Evolutionary conservation across 208 protist genomes (phyloP).

Genomic region (Crithidia fasciculata): DNA sequence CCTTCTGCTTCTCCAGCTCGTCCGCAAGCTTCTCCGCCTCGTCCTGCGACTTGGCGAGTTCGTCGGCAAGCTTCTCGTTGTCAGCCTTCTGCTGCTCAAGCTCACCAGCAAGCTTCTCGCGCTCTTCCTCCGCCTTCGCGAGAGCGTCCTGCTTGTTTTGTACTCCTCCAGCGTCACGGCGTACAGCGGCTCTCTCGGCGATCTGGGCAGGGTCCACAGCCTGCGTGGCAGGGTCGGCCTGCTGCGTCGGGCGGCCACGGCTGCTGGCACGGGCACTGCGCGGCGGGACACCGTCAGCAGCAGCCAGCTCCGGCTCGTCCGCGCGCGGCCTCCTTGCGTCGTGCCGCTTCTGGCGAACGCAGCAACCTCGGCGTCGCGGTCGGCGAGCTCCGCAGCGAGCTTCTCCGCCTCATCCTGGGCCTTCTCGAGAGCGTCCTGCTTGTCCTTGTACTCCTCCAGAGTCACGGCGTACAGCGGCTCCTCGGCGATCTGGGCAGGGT

Average conservation of each 20-base stretch:
- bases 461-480: constrained; percentile 1
- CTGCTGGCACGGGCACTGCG: constrained; percentile 5
- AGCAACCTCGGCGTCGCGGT: background rate
- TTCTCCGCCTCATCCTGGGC: constrained; percentile 3
- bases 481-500: constrained; percentile 5
- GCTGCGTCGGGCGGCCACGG: background rate
- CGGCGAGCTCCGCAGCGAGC: background rate
- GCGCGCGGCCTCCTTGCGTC: background rate
- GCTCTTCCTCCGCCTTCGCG: no score
- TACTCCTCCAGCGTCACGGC: constrained; percentile 1
- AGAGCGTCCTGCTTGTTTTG: constrained; percentile 10
- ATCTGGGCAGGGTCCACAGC: constrained; percentile 3
- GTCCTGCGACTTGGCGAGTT: background rate
- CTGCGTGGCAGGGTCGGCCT: background rate
- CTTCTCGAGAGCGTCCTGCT: constrained; percentile 6
- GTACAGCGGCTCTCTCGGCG: constrained; percentile 4
- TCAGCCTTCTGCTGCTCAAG: no score
- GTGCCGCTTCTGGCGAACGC: background rate
- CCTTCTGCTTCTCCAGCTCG: background rate
- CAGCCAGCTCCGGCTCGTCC: background rate
- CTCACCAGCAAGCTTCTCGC: no score
- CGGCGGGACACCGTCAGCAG: background rate
- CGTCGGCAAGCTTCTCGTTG: no score
- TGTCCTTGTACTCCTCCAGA: constrained; percentile 11
- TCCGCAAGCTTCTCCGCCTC: constrained; percentile 1